Conservation (phyloP, 805 yeast genomes). For the Wickerhamomyces mucosus region DNA sequence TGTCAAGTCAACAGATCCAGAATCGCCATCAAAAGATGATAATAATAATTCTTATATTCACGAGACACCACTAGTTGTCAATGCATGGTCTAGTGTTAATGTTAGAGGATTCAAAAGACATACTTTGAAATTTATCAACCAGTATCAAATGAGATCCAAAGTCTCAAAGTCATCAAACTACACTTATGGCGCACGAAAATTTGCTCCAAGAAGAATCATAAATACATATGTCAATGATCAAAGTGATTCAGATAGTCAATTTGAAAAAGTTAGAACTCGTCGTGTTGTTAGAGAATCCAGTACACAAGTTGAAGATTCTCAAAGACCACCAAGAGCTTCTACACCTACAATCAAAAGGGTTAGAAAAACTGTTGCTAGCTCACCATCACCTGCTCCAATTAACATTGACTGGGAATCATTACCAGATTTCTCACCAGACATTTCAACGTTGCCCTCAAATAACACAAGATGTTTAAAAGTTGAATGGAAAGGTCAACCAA, state of each 20-base stretch:
- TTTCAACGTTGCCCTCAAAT: slow-evolving; percentile 49
- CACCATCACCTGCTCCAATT: slow-evolving; percentile 35
- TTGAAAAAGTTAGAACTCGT: slow-evolving; percentile 52
- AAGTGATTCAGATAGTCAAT: slow-evolving; percentile 23
- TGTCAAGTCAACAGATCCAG: slow-evolving; percentile 1
- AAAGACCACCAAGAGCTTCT: slow-evolving; percentile 16
- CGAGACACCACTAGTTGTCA: slow-evolving; percentile 37
- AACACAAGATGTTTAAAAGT: slow-evolving; percentile 68
- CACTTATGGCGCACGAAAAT: slow-evolving; percentile 8
- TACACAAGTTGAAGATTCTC: slow-evolving; percentile 20
- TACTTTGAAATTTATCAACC: slow-evolving; percentile 43
- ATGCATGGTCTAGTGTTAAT: slow-evolving; percentile 40
- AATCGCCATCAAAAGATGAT: slow-evolving; percentile 23
- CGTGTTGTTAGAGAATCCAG: slow-evolving; percentile 35
- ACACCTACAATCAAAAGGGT: slow-evolving; percentile 28
- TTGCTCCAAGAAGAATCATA: slow-evolving; percentile 17
- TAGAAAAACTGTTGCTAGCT: slow-evolving; percentile 30
- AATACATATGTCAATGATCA: slow-evolving; percentile 22
- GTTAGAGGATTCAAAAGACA: slow-evolving; percentile 34
- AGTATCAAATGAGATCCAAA: slow-evolving; percentile 28
- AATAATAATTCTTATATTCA: slow-evolving; percentile 36
- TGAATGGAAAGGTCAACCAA: slow-evolving; percentile 98
- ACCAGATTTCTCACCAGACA: slow-evolving; percentile 77
- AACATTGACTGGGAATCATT: slow-evolving; percentile 57
- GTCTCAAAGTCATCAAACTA: slow-evolving; percentile 14